Evolutionary conservation across 129 eudicot genomes (phyloP).

Genomic region (Heracleum sosnowskyi): DNA sequence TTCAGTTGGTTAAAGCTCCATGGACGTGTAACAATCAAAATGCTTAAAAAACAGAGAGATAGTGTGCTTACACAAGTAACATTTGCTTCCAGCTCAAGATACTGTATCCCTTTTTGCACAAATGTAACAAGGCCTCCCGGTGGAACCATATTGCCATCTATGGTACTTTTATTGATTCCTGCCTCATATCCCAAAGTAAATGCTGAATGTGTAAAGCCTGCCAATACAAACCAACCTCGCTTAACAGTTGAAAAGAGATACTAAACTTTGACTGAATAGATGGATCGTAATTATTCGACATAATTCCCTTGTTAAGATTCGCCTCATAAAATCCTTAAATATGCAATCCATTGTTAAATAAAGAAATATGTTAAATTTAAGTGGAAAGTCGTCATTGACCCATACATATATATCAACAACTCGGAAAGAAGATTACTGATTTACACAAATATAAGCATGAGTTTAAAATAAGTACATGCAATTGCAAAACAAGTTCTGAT

Average conservation of each 20-base stretch:
- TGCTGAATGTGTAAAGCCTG: conserved; percentile 92
- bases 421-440: neutral
- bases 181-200: conserved; percentile 85
- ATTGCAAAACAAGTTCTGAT: neutral
- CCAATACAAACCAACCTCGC: conserved; percentile 11
- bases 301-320: neutral
- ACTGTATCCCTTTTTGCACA: conserved; percentile 91
- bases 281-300: neutral
- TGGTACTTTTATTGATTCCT: conserved; percentile 60
- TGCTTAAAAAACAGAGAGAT: neutral
- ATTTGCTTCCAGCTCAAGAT: conserved; percentile 89
- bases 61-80: conserved; percentile 51
- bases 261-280: neutral
- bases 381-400: neutral
- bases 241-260: conserved; percentile 6
- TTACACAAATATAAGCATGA: too few relatives aligned
- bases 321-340: neutral
- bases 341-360: neutral
- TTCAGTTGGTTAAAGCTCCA: conserved; percentile 18
- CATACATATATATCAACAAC: neutral
- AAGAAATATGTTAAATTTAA: neutral
- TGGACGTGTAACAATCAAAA: neutral
- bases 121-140: conserved; percentile 92
- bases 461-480: neutral
- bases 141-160: conserved; percentile 88